Conservation (phyloP, 495 filamentous ascomycete genomes). For the Pyrenopolyporus hunteri region DNA sequence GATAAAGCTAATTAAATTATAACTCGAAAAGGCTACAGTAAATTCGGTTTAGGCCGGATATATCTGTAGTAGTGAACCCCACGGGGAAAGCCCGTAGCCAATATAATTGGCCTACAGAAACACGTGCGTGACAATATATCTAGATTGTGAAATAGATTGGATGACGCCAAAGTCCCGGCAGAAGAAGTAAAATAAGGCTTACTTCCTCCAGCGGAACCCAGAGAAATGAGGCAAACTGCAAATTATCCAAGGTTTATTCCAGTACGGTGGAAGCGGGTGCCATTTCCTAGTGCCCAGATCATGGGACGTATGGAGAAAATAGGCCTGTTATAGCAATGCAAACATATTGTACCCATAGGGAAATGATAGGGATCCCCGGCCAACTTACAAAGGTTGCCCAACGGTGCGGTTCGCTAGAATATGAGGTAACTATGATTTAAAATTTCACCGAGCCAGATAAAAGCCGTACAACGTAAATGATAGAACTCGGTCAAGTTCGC, state of each 20-base stretch:
- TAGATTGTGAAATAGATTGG: neutral
- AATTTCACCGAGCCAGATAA: slow-evolving; percentile 25
- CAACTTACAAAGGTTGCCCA: neutral
- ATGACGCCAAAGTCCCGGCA: slow-evolving; percentile 10
- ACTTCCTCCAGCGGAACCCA: neutral
- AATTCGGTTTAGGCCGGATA: too few relatives aligned
- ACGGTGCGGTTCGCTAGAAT: neutral
- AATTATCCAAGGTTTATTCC: neutral
- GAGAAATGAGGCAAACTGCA: slow-evolving; percentile 4
- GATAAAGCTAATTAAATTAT: too few relatives aligned
- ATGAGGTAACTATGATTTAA: neutral
- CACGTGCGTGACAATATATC: slow-evolving; percentile 6
- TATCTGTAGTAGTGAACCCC: slow-evolving; percentile 12
- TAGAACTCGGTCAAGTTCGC: slow-evolving; percentile 5
- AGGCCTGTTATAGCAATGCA: slow-evolving; percentile 5
- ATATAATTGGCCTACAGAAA: neutral
- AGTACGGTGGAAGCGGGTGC: neutral
- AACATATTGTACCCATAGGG: slow-evolving; percentile 14
- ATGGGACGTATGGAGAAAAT: neutral
- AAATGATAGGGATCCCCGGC: neutral
- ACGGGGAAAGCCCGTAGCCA: slow-evolving; percentile 18
- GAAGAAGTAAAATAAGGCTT: neutral
- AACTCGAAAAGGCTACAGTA: too few relatives aligned
- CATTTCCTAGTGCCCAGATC: neutral
- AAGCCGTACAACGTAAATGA: slow-evolving; percentile 15